These are phyloP conservation scores for Botrytis porri DNA, from an alignment of 2,329 filamentous ascomycete species.

Conservation along the genomic window DNA sequence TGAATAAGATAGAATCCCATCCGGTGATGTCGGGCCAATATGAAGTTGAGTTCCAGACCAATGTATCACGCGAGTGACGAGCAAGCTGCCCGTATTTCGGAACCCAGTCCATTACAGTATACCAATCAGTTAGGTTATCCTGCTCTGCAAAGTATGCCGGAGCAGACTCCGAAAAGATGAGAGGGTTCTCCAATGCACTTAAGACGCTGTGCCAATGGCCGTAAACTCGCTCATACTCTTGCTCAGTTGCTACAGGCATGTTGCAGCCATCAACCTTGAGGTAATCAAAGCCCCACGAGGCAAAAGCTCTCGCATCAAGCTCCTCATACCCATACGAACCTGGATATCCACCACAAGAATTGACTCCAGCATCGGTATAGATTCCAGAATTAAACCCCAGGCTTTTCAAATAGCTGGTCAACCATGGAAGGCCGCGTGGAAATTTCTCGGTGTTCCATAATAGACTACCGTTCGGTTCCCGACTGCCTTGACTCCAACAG, in stretches of 20 bases:
- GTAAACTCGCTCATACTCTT: conserved; percentile 43
- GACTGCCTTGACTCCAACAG: conserved; percentile 53
- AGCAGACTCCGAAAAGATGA: conserved; percentile 41
- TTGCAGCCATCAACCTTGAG: conserved; percentile 59
- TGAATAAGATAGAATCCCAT: conserved; percentile 49
- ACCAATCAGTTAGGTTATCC: conserved; percentile 42
- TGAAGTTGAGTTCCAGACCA: conserved; percentile 32
- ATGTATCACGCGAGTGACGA: conserved; percentile 38
- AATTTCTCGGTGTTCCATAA: conserved; percentile 51
- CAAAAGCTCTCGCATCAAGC: conserved; percentile 53
- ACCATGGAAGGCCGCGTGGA: conserved; percentile 55
- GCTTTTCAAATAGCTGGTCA: conserved; percentile 54
- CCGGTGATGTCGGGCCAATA: conserved; percentile 34
- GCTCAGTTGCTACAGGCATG: conserved; percentile 37
- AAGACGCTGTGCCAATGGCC: conserved; percentile 44
- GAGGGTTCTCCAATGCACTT: conserved; percentile 30
- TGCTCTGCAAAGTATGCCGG: conserved; percentile 50
- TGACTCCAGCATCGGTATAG: conserved; percentile 51
- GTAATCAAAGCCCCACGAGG: conserved; percentile 58
- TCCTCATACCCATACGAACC: conserved; percentile 56
- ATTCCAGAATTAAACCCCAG: conserved; percentile 61
- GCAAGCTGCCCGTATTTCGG: conserved; percentile 40
- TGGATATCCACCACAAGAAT: conserved; percentile 53
- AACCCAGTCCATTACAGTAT: conserved; percentile 47
- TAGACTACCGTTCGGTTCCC: conserved; percentile 43